Base-by-base conservation (phyloP, 1,139 yeast species). In the Dujonia santamariae region DNA sequence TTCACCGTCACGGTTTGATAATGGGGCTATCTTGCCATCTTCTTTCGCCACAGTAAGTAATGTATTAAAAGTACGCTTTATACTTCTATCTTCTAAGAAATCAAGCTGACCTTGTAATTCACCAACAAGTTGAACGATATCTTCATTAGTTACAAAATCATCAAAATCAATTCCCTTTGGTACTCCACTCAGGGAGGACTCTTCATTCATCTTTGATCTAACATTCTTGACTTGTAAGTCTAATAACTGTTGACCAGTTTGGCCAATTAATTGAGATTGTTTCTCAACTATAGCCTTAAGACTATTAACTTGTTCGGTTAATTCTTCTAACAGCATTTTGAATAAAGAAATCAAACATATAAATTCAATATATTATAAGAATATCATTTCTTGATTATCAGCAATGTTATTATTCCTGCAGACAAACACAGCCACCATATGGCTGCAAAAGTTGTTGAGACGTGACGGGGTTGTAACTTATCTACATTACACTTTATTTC, bases 81-180 rank as follows among this genome's bases (percentile, higher is more conserved):
- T 72, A 11, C 79, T 67, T 43, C 90, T 67, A 38, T 81, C 84
- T 49, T 84, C 94, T 22, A 82, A 57, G 12, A 64, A 62, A 36
- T 85, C 94, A 48, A 90, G 68, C 59, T 90, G 97, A 4, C 85
- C 83, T 58, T 88, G 97, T 39, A 90, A 63, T 55, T 90, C 97
- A 5, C 88, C 88, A 9, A 88, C 97, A 31, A 86, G 61, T 49
- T 84, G 87, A 1, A 85, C 86, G 14, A 90, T 63, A 50, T 90
- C 97, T 39, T 85, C 95, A 46, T 85, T 82, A 11, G 88, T 79
- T 25, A 80, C 84, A 42, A 71, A 80, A 42, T 84, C 90, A 3
- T 74, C 59, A 9, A 79, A 49, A 43, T 79, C 85, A 16, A 72
- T 51, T 13, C 19, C 15, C 14, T 4, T 19, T 20, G 16, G 22